Evolutionary conservation across 2,329 filamentous ascomycete species (phyloP).

Genomic region (Curvularia eragrostidis): DNA sequence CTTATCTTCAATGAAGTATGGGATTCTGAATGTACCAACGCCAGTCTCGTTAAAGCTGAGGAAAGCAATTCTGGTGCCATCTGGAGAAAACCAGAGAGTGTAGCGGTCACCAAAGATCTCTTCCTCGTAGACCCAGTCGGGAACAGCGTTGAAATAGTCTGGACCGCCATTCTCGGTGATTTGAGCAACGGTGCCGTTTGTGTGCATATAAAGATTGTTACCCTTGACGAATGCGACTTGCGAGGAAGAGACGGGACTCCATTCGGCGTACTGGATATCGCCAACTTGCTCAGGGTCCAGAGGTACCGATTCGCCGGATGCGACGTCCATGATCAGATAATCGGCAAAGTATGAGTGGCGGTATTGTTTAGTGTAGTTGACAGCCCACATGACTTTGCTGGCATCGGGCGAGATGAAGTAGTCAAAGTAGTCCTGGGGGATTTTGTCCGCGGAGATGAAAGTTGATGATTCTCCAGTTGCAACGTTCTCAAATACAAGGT

Average conservation of each 20-base stretch:
- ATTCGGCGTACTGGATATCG: slow-evolving; percentile 71
- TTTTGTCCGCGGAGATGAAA: slow-evolving; percentile 64
- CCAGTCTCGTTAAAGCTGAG: slow-evolving; percentile 69
- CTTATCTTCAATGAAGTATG: slow-evolving; percentile 69
- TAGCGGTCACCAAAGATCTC: slow-evolving; percentile 62
- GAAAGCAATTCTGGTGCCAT: slow-evolving; percentile 62
- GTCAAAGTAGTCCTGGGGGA: slow-evolving; percentile 62
- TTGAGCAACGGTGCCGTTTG: slow-evolving; percentile 61
- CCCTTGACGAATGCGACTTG: slow-evolving; percentile 71
- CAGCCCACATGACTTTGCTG: slow-evolving; percentile 65
- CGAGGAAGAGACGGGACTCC: slow-evolving; percentile 62
- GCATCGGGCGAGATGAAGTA: slow-evolving; percentile 69
- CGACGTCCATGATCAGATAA: slow-evolving; percentile 69
- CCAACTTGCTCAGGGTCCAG: slow-evolving; percentile 66
- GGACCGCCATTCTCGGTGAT: slow-evolving; percentile 67
- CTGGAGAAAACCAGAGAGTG: slow-evolving; percentile 65
- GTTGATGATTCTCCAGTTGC: slow-evolving; percentile 63
- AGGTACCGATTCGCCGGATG: slow-evolving; percentile 61
- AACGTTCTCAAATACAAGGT: slow-evolving; percentile 68
- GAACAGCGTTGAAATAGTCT: slow-evolving; percentile 67
- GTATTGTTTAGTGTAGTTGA: slow-evolving; percentile 73
- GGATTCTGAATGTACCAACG: slow-evolving; percentile 69
- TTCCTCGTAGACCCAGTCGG: slow-evolving; percentile 70
- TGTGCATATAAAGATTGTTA: slow-evolving; percentile 69
- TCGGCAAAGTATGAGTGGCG: slow-evolving; percentile 72